Evolutionary conservation across 805 yeast genomes (phyloP).

Genomic region (Isabelozyma heimii): DNA sequence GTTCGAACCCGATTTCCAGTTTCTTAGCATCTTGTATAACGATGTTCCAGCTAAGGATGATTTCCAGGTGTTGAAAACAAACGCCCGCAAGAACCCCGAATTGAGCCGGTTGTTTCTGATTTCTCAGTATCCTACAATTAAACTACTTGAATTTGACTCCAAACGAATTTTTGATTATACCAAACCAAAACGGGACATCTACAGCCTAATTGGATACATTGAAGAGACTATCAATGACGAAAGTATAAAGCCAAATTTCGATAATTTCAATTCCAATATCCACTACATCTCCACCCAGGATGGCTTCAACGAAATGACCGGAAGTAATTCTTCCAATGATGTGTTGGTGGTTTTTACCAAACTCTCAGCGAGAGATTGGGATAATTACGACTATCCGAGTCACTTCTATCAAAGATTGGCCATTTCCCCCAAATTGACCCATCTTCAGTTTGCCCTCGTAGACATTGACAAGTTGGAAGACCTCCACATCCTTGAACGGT

Average conservation of each 20-base stretch:
- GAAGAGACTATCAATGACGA: constrained; percentile 7
- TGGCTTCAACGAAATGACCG: constrained; percentile 1
- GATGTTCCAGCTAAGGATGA: constrained; percentile 33
- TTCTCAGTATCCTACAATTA: constrained; percentile 47
- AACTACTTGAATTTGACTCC: constrained; percentile 42
- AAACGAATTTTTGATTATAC: constrained; percentile 37
- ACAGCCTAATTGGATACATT: constrained; percentile 19
- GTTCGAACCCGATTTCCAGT: constrained; percentile 32
- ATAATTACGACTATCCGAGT: constrained; percentile 24
- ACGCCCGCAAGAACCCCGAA: constrained; percentile 24
- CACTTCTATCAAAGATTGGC: constrained; percentile 36
- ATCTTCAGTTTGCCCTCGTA: constrained; percentile 20
- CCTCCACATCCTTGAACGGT: constrained; percentile 17
- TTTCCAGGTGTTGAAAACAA: constrained; percentile 31
- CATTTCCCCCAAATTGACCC: constrained; percentile 1
- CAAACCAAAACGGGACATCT: constrained; percentile 18
- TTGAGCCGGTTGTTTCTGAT: constrained; percentile 40
- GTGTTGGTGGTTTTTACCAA: constrained; percentile 23
- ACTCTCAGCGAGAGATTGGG: constrained; percentile 26
- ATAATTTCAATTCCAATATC: constrained; percentile 17
- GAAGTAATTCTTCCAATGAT: constrained; percentile 4
- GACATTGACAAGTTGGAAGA: constrained; percentile 19
- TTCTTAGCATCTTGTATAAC: constrained; percentile 43
- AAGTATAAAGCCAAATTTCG: constrained; percentile 16
- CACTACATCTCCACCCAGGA: constrained; percentile 5